These are phyloP conservation scores for Rhododendron vialii DNA, from an alignment of 148 eudicot genomes.

Conservation along the genomic window DNA sequence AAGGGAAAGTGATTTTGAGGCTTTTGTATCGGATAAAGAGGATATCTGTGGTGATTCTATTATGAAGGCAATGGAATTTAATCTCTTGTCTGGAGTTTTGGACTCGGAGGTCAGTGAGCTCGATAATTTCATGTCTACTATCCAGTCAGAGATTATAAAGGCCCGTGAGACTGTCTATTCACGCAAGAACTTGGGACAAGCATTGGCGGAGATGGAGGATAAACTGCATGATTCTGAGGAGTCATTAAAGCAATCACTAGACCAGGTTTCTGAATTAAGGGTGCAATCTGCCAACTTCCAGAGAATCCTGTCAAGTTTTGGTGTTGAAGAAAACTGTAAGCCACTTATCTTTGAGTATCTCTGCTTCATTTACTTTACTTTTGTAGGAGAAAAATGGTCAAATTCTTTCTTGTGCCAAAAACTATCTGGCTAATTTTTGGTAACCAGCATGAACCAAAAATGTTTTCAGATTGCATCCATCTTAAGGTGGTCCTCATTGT, in stretches of 20 bases:
- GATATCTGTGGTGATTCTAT: slow-evolving; percentile 27
- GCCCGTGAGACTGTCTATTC: slow-evolving; percentile 43
- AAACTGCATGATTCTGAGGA: slow-evolving; percentile 56
- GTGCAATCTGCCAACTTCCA: slow-evolving; percentile 60
- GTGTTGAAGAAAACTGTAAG: slow-evolving; percentile 49
- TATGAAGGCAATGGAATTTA: slow-evolving; percentile 63
- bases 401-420: not conserved
- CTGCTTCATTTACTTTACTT: not conserved
- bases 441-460: not conserved
- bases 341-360: not conserved
- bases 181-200: slow-evolving; percentile 33
- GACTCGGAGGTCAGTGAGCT: slow-evolving; percentile 67
- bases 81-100: slow-evolving; percentile 63
- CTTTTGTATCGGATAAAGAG: slow-evolving; percentile 43
- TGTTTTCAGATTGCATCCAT: not conserved
- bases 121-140: slow-evolving; percentile 34
- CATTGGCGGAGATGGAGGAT: slow-evolving; percentile 40
- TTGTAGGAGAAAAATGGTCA: not conserved
- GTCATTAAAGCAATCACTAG: slow-evolving; percentile 63
- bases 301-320: slow-evolving; percentile 35
- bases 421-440: not conserved
- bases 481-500: not conserved
- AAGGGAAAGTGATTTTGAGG: slow-evolving; percentile 81
- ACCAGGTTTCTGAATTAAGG: slow-evolving; percentile 66
- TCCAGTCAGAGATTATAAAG: slow-evolving; percentile 45